Conservation (phyloP, 2,329 filamentous ascomycete genomes). For the Paramyrothecium roridum region DNA sequence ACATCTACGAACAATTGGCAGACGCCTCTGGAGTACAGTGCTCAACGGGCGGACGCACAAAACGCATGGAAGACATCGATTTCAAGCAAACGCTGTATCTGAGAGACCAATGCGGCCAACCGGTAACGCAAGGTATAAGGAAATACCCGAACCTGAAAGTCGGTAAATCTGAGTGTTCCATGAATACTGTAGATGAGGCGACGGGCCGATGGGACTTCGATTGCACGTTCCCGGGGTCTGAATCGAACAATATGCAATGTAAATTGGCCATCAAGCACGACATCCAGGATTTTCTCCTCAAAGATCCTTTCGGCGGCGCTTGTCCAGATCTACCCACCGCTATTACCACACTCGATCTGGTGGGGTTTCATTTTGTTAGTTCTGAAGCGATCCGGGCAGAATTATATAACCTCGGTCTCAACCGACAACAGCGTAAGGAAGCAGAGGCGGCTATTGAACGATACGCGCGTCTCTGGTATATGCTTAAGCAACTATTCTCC, state of each 20-base stretch:
- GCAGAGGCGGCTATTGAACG: slow-evolving; percentile 21
- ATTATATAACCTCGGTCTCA: slow-evolving; percentile 19
- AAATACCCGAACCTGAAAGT: slow-evolving; percentile 26
- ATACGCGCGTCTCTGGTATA: slow-evolving; percentile 25
- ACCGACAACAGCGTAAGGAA: slow-evolving; percentile 11
- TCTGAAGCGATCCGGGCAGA: slow-evolving; percentile 18
- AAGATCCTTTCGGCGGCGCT: slow-evolving; percentile 29
- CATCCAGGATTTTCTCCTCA: slow-evolving; percentile 27
- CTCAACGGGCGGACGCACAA: slow-evolving; percentile 13
- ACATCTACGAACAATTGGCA: slow-evolving; percentile 30
- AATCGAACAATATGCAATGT: slow-evolving; percentile 23
- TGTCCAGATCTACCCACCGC: slow-evolving; percentile 32
- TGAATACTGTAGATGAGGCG: slow-evolving; percentile 17
- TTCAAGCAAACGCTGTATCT: slow-evolving; percentile 30
- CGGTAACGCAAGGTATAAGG: slow-evolving; percentile 19
- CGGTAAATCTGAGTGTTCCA: slow-evolving; percentile 27
- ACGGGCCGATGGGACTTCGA: slow-evolving; percentile 30
- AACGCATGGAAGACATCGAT: slow-evolving; percentile 18
- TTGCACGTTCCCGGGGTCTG: slow-evolving; percentile 30
- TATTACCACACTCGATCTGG: slow-evolving; percentile 25
- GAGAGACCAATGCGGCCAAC: slow-evolving; percentile 29
- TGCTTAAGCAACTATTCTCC: slow-evolving; percentile 27
- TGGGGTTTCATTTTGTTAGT: slow-evolving; percentile 24
- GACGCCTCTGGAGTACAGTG: slow-evolving; percentile 26
- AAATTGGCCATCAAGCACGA: slow-evolving; percentile 26